Conservation (phyloP, 805 yeast genomes). For the Nakazawaea ishiwadae region DNA sequence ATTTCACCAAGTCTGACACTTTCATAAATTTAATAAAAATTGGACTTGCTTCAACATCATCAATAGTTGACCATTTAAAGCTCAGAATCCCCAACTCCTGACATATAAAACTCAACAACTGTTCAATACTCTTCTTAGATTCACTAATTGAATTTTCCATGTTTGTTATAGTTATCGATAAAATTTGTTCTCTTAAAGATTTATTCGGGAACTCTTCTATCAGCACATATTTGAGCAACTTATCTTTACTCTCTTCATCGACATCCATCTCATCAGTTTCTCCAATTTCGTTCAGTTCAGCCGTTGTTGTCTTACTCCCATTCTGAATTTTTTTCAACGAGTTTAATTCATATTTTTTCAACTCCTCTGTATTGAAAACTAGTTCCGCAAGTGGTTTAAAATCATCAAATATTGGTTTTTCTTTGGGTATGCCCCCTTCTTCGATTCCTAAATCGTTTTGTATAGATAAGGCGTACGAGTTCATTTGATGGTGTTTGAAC, state of each 20-base stretch:
- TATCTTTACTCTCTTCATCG: background rate
- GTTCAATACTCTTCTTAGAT: slow-evolving; percentile 3
- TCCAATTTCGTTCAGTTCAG: background rate
- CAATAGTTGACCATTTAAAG: slow-evolving; percentile 4
- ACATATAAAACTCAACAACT: background rate
- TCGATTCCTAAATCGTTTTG: slow-evolving; percentile 5
- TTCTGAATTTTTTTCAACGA: background rate
- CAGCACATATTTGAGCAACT: background rate
- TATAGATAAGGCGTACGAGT: background rate
- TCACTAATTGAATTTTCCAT: background rate
- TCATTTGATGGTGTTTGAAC: background rate
- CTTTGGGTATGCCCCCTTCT: background rate
- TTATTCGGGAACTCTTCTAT: slow-evolving; percentile 1
- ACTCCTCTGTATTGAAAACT: slow-evolving; percentile 5
- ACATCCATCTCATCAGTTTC: slow-evolving; percentile 5
- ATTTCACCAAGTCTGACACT: slow-evolving; percentile 20
- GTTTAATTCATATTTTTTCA: background rate
- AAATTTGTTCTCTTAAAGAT: background rate
- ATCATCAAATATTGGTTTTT: slow-evolving; percentile 2
- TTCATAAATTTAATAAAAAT: slow-evolving; percentile 25
- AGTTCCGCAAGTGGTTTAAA: slow-evolving; percentile 7
- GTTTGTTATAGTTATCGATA: background rate
- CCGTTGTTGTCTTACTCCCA: background rate
- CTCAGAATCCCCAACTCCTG: background rate
- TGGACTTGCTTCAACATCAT: slow-evolving; percentile 14